A percentile compares a stretch with the other conserved stretches of the same genome.
Conservation (phyloP, 331 rosid species). For the Cydonia oblonga region DNA sequence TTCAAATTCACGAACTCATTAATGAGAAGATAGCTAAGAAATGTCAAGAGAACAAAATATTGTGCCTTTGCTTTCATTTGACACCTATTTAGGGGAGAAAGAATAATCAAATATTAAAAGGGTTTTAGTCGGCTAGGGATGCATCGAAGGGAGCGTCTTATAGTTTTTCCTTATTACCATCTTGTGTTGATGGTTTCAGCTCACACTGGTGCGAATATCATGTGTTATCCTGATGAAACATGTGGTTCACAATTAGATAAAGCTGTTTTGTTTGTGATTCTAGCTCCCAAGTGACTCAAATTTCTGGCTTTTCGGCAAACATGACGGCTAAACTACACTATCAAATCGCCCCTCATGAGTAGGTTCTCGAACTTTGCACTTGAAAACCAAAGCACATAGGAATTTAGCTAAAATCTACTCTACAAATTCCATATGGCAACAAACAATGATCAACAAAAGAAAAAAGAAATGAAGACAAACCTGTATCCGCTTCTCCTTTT, state of each 20-base stretch:
- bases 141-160: too few species aligned
- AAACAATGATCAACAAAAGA: neutral
- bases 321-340: neutral
- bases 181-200: too few species aligned
- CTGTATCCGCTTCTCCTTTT: constrained; percentile 89
- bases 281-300: neutral
- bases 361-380: neutral
- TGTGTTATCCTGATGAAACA: too few species aligned
- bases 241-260: too few species aligned
- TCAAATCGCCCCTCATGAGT: neutral
- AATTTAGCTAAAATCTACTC: neutral
- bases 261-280: too few species aligned
- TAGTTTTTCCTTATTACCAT: too few species aligned
- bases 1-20: neutral
- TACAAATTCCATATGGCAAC: neutral
- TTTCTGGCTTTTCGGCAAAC: neutral
- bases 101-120: too few species aligned
- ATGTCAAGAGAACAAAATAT: neutral
- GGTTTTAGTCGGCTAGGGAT: too few species aligned
- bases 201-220: too few species aligned
- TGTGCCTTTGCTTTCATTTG: neutral
- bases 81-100: too few species aligned
- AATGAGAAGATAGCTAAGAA: neutral
- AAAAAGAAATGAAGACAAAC: constrained; percentile 11
- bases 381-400: neutral